Conservation (phyloP, 208 protist genomes). For the Spongospora subterranea region DNA sequence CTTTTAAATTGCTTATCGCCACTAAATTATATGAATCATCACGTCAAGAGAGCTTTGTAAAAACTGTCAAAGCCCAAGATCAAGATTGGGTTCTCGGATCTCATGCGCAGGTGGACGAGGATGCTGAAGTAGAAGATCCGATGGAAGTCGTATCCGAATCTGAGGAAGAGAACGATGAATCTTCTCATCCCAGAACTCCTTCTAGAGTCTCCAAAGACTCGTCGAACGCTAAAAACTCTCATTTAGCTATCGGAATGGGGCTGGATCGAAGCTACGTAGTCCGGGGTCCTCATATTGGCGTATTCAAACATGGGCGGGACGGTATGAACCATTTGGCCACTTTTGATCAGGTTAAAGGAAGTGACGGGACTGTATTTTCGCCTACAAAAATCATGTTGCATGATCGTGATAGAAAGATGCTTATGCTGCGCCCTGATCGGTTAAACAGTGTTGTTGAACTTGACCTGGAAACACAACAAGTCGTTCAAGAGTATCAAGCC, state of each 20-base stretch:
- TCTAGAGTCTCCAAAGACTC: background rate
- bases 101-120: background rate
- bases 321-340: background rate
- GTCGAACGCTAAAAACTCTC: conserved; percentile 52
- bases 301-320: conserved; percentile 58
- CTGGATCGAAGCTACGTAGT: conserved; percentile 53
- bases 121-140: background rate
- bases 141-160: conserved; percentile 7
- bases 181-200: background rate
- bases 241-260: conserved; percentile 59
- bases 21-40: conserved; percentile 10
- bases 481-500: conserved; percentile 64
- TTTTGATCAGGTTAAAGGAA: background rate
- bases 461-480: conserved; percentile 64
- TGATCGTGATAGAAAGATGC: conserved; percentile 64
- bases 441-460: conserved; percentile 53
- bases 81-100: conserved; percentile 11
- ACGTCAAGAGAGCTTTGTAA: conserved; percentile 50
- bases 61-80: conserved; percentile 34
- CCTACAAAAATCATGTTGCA: conserved; percentile 65
- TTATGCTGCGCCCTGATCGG: conserved; percentile 57
- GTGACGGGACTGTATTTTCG: conserved; percentile 50
- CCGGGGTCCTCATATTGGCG: conserved; percentile 43
- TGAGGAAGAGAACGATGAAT: background rate
- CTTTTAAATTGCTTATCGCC: conserved; percentile 45